phyloP scores from a whole-genome alignment of 2,329 filamentous ascomycete genomes.

The Arachnopeziza araneosa region DNA sequence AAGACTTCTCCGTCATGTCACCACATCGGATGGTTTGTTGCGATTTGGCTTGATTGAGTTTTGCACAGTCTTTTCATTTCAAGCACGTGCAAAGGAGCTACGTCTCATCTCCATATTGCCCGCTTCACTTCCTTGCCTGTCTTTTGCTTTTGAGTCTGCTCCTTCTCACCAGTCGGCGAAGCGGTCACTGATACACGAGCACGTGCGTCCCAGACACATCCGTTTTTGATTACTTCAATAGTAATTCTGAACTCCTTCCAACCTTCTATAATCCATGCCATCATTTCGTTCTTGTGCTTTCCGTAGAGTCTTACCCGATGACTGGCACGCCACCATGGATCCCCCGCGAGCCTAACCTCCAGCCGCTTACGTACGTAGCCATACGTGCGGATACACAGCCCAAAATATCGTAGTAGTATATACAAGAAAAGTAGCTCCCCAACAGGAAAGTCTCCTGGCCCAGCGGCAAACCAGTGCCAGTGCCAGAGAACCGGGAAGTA shows the following conservation, averaged over 20 bases:
- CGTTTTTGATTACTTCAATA: not conserved
- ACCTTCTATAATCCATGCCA: not conserved
- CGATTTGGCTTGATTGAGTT: not conserved
- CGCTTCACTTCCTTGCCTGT: not conserved
- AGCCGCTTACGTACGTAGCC: not conserved
- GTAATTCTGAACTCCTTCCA: not conserved
- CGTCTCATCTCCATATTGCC: not conserved
- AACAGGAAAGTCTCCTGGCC: not conserved
- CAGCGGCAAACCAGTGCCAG: not conserved
- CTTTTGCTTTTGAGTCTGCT: not conserved
- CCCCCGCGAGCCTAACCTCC: not conserved
- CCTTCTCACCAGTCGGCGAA: not conserved
- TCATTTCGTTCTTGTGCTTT: not conserved
- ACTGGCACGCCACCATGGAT: not conserved
- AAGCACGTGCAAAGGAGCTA: not conserved
- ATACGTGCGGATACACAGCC: not conserved
- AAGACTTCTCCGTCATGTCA: not conserved
- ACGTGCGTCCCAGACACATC: not conserved
- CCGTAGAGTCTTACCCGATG: not conserved
- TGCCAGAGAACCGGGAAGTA: not conserved
- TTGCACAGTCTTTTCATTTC: not conserved
- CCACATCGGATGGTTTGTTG: not conserved
- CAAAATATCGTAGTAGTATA: not conserved
- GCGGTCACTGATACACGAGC: not conserved
- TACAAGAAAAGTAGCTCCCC: not conserved